Evolutionary conservation across 306 rosid species (phyloP), one percentile per base, ranked within the genome.

Genomic region (Morella rubra): DNA sequence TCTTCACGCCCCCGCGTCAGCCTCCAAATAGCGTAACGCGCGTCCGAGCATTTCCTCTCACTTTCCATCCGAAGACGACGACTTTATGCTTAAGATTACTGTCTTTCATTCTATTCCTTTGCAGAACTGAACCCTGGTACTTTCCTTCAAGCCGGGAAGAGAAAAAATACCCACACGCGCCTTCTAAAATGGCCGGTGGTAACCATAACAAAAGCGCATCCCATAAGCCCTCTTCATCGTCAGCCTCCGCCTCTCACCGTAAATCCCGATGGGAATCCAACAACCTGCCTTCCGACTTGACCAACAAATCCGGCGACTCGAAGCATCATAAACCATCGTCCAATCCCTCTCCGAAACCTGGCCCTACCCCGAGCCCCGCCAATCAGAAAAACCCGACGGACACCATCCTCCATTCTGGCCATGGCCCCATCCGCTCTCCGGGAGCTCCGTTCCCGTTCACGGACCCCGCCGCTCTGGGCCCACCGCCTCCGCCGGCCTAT

Each of bases 201-300:
- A 85, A 83, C 82, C 77, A 76, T 64, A 78, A 84, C 47, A 91
- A 84, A 69, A 77, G 81, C 45, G 81, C 87, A 0, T 77, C 74
- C 15, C 80, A 69, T 65, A 90, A 81, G 52, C 84, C 87, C 8
- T 59, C 86, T 56, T 72, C 85, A 11, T 69, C 96, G 24, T 75
- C 91, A 12, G 70, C 89, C 78, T 56, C 93, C 24, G 81, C 87
- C 61, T 69, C 83, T 52, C 80, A 82, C 72, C 96, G 97, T 61
- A 90, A 90, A 84, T 85, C 97, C 45, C 97, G 97, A 9, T 95
- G 97, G 97, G 97, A 95, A 44, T 69, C 94, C 71, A 69, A 53
- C 42, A 86, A 89, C 19, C 88, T 88, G 41, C 77, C 91, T 11
- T 13, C 78, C 55, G 76, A 70, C 32, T 74, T 80, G 18, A 11